phyloP scores from a whole-genome alignment of 169 alveolate species.

The Plasmodium gonderi region DNA sequence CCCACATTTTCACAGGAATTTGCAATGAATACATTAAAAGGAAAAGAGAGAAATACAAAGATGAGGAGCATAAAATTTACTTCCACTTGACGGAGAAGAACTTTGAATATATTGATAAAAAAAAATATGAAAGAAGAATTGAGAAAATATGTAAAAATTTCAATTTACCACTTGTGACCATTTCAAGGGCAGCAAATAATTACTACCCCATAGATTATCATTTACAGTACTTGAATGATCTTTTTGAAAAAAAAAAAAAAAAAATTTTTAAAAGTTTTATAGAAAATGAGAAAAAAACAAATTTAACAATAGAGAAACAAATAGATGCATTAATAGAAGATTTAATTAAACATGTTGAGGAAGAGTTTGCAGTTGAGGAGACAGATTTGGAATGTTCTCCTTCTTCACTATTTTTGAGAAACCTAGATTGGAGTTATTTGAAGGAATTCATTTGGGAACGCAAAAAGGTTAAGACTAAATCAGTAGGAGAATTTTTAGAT shows the following conservation, averaged over 20 bases:
- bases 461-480: conserved; percentile 8
- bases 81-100: conserved; percentile 38
- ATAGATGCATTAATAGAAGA: not conserved
- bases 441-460: conserved; percentile 41
- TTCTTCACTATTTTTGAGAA: conserved; percentile 1
- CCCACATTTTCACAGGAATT: conserved; percentile 14
- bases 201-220: conserved; percentile 62
- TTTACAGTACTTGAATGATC: conserved; percentile 37
- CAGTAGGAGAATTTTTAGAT: not conserved
- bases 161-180: conserved; percentile 1
- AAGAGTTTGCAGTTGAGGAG: not conserved
- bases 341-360: conserved; percentile 1
- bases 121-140: not conserved
- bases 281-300: conserved; percentile 16
- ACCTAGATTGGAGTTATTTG: conserved; percentile 8
- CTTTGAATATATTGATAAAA: conserved; percentile 30
- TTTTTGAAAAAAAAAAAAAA: conserved; percentile 27
- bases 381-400: not conserved
- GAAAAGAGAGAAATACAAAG: not conserved
- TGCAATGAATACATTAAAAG: conserved; percentile 58
- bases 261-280: conserved; percentile 2
- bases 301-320: not conserved
- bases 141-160: conserved; percentile 32
- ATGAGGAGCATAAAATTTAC: conserved; percentile 24
- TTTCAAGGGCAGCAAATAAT: conserved; percentile 26